Evolutionary conservation across 202 grass and related monocot species (phyloP).

Genomic region (Panicum hallii): DNA sequence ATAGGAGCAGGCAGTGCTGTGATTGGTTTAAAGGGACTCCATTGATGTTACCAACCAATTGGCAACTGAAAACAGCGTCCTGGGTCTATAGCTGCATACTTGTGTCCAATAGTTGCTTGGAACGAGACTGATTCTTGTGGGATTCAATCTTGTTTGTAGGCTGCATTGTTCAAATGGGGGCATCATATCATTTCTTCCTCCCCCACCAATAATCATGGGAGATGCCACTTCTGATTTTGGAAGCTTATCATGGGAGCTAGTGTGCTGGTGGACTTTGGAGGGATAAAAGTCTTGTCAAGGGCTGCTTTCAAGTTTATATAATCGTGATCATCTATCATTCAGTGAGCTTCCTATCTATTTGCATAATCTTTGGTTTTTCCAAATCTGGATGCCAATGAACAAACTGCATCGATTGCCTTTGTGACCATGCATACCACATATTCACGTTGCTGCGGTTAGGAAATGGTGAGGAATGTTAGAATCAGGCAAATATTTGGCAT

Average conservation of each 20-base stretch:
- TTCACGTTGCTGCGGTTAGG: neutral
- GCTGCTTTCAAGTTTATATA: neutral
- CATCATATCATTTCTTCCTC: slow-evolving; percentile 56
- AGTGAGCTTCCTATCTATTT: neutral
- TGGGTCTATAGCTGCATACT: slow-evolving; percentile 30
- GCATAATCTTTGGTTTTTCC: slow-evolving; percentile 2
- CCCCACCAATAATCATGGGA: slow-evolving; percentile 49
- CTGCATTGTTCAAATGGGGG: slow-evolving; percentile 52
- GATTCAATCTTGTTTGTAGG: slow-evolving; percentile 31
- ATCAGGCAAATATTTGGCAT: slow-evolving; percentile 33
- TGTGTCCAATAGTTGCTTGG: slow-evolving; percentile 57
- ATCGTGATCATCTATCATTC: neutral
- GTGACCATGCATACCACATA: neutral
- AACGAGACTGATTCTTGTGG: slow-evolving; percentile 51
- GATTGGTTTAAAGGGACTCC: slow-evolving; percentile 50
- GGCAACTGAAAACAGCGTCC: slow-evolving; percentile 53
- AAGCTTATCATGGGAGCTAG: slow-evolving; percentile 47
- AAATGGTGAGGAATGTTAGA: slow-evolving; percentile 15
- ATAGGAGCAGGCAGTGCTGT: slow-evolving; percentile 48
- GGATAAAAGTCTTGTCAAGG: slow-evolving; percentile 43
- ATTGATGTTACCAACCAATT: slow-evolving; percentile 63
- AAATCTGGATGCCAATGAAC: slow-evolving; percentile 23
- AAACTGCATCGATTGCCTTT: neutral
- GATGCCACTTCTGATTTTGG: slow-evolving; percentile 40
- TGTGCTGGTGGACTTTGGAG: slow-evolving; percentile 26